Base-by-base conservation (phyloP, 1,139 yeast genomes). In the Taphrina confusa region DNA sequence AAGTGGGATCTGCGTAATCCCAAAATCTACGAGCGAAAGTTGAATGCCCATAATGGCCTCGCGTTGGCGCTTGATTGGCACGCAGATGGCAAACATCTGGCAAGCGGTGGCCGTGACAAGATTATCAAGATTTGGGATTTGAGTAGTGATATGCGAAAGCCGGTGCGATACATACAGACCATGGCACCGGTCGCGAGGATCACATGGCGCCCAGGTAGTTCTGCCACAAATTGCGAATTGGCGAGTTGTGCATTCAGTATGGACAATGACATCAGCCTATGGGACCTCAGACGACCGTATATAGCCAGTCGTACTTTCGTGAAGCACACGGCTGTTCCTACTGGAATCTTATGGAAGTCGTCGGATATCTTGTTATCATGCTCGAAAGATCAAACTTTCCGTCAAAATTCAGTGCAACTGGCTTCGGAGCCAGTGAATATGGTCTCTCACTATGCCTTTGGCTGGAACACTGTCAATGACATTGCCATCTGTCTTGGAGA, bases 31-130 rank as follows among this genome's bases (percentile, higher is more conserved):
- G 97, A 90, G 66, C 76, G 83, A 54, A 83, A 86, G 63, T 80
- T 94, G 72, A 88, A 86, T 68, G 94, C 96, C 2, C 98, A 92
- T 71, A 81, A 92, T 1, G 96, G 96, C 0, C 95, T 96, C 1
- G 97, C 96, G 0, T 76, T 91, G 20, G 82, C 95, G 1, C 73
- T 92, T 8, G 90, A 88, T 68, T 90, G 96, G 82, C 96, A 91
- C 69, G 95, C 95, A 0, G 85, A 83, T 52, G 74, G 80, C 42
- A 96, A 90, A 65, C 87, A 84, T 67, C 81, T 92, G 16, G 84
- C 85, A 1, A 88, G 96, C 11, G 97, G 97, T 18, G 98, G 98
- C 9, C 78, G 97, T 67, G 99, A 92, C 72, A 87, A 83, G 65
- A 85, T 84, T 65, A 78, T 88, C 45, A 89, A 88, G 65, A 81